A percentile compares a stretch with the other conserved stretches of the same genome.
Conservation (phyloP, 2,329 filamentous ascomycete species). For the Xylariaceae sp. region DNA sequence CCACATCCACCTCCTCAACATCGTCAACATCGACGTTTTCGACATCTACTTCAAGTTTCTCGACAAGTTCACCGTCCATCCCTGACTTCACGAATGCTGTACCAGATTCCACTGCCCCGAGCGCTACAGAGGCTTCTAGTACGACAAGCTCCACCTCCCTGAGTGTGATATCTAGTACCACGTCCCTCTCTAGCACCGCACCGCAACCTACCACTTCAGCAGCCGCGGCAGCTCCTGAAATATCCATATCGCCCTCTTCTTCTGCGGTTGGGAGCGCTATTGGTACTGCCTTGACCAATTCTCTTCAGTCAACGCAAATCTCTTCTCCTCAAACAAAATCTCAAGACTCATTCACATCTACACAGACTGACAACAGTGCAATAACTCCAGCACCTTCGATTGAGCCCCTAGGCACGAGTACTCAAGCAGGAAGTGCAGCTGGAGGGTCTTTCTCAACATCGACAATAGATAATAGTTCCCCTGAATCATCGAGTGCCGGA, state of each 20-base stretch:
- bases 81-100: background rate
- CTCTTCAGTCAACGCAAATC: constrained; percentile 4
- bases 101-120: background rate
- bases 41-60: constrained; percentile 10
- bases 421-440: background rate
- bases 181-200: constrained; percentile 13
- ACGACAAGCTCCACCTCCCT: constrained; percentile 33
- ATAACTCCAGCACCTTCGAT: constrained; percentile 13
- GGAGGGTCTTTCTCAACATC: background rate
- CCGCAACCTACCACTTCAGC: constrained; percentile 15
- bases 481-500: constrained; percentile 17
- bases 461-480: constrained; percentile 8
- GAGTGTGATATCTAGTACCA: constrained; percentile 19
- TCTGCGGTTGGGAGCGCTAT: constrained; percentile 2
- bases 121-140: constrained; percentile 28
- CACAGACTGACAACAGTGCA: constrained; percentile 13
- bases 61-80: constrained; percentile 4
- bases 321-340: constrained; percentile 12
- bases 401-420: constrained; percentile 2
- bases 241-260: constrained; percentile 8
- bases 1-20: constrained; percentile 6
- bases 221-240: constrained; percentile 10
- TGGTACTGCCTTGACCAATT: constrained; percentile 2
- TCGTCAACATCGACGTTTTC: constrained; percentile 12
- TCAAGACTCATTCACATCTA: constrained; percentile 9